These are phyloP conservation scores for Exophiala calicioides DNA, from an alignment of 2,329 filamentous ascomycete species.

Conservation along the genomic window DNA sequence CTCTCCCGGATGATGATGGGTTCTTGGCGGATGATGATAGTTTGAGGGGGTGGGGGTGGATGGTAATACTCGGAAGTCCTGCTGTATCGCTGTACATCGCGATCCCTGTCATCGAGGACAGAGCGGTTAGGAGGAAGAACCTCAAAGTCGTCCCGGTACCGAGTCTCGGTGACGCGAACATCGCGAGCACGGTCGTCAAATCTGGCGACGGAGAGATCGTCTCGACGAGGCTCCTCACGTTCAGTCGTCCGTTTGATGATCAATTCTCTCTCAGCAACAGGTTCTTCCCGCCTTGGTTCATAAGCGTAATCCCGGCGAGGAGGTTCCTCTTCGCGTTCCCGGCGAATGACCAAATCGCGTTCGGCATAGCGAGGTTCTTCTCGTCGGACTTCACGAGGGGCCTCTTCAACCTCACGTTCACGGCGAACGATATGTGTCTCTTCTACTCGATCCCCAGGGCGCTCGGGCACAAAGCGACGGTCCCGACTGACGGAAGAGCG, in stretches of 20 bases:
- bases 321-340: slow-evolving; percentile 26
- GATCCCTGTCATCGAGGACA: slow-evolving; percentile 38
- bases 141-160: slow-evolving; percentile 48
- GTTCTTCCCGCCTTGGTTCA: slow-evolving; percentile 38
- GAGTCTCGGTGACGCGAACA: slow-evolving; percentile 46
- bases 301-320: slow-evolving; percentile 36
- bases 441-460: slow-evolving; percentile 36
- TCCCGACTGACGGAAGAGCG: slow-evolving; percentile 36
- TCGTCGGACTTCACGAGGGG: slow-evolving; percentile 34
- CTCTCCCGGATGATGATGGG: slow-evolving; percentile 59
- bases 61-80: slow-evolving; percentile 56
- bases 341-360: slow-evolving; percentile 28
- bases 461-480: slow-evolving; percentile 45
- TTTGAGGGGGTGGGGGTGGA: slow-evolving; percentile 47
- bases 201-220: slow-evolving; percentile 35
- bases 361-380: slow-evolving; percentile 27
- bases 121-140: slow-evolving; percentile 39
- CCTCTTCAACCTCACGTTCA: slow-evolving; percentile 34
- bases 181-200: slow-evolving; percentile 40
- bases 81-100: slow-evolving; percentile 53
- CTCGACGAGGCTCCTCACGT: slow-evolving; percentile 53
- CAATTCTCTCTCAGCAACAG: slow-evolving; percentile 43
- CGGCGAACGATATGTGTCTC: slow-evolving; percentile 52
- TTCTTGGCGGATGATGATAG: slow-evolving; percentile 56
- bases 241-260: slow-evolving; percentile 49